Conservation (phyloP, 768 basidiomycete species). For the Rhodotorula taiwanensis region DNA sequence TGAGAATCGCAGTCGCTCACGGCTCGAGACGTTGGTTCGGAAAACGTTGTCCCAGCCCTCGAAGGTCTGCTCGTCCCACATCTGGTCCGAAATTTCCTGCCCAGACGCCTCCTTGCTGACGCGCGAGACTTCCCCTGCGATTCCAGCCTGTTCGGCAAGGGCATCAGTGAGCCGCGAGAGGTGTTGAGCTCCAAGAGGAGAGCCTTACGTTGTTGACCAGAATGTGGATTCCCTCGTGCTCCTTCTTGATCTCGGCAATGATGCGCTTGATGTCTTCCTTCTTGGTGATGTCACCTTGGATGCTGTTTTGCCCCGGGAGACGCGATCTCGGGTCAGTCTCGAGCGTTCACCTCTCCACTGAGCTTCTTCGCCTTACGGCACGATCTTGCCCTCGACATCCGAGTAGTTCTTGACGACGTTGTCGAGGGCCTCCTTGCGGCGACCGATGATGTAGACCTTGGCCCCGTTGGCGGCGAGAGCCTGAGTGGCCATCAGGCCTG, state of each 20-base stretch:
- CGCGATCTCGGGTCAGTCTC: neutral
- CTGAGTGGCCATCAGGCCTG: constrained; percentile 49
- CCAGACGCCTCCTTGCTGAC: neutral
- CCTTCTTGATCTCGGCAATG: constrained; percentile 15
- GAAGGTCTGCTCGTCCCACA: constrained; percentile 3
- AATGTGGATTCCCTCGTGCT: constrained; percentile 21
- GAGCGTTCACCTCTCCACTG: neutral
- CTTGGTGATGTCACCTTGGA: constrained; percentile 25
- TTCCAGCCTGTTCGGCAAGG: constrained; percentile 1
- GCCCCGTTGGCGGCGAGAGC: constrained; percentile 26
- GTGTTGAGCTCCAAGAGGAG: neutral
- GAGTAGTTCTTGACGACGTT: constrained; percentile 18
- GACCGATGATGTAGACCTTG: constrained; percentile 51
- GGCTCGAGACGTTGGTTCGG: constrained; percentile 16
- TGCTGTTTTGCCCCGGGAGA: neutral
- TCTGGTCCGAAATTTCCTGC: neutral
- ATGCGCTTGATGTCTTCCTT: constrained; percentile 20
- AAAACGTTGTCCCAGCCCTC: constrained; percentile 22
- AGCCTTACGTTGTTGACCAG: constrained; percentile 23
- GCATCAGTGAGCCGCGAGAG: neutral
- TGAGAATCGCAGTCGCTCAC: no score
- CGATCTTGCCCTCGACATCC: constrained; percentile 15
- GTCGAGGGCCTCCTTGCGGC: constrained; percentile 18
- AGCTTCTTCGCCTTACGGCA: neutral
- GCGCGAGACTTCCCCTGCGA: neutral